Evolutionary conservation across 2,329 filamentous ascomycete genomes (phyloP).

Genomic region (Penicillium hordei): DNA sequence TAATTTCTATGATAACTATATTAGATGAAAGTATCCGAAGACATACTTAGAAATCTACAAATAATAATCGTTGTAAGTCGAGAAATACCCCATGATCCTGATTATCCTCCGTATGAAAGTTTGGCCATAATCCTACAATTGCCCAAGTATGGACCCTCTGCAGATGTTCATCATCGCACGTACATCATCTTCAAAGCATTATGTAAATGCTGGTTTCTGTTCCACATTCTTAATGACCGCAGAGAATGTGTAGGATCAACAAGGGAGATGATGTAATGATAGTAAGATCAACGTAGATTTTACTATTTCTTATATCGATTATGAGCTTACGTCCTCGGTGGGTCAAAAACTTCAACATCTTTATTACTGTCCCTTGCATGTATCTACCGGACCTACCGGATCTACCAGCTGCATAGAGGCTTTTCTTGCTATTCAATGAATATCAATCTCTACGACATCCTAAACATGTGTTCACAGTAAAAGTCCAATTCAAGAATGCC

Average conservation of each 20-base stretch:
- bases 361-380: neutral
- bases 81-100: neutral
- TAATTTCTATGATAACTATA: neutral
- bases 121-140: neutral
- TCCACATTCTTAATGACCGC: neutral
- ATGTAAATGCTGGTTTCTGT: neutral
- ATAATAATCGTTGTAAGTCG: neutral
- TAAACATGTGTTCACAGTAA: neutral
- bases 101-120: neutral
- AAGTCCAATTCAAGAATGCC: neutral
- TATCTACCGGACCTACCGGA: neutral
- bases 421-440: neutral
- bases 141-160: neutral
- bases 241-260: neutral
- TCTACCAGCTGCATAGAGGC: neutral
- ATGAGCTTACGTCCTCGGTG: neutral
- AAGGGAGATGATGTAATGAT: neutral
- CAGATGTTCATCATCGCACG: neutral
- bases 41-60: neutral
- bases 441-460: neutral
- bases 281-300: neutral
- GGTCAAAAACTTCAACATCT: neutral
- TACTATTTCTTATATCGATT: neutral
- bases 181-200: neutral
- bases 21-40: neutral